Percentiles rank a stretch among this genome's conserved stretches.
Evolutionary conservation across 1,284 basidiomycete species (phyloP).

Genomic region (Marasmius oreades): DNA sequence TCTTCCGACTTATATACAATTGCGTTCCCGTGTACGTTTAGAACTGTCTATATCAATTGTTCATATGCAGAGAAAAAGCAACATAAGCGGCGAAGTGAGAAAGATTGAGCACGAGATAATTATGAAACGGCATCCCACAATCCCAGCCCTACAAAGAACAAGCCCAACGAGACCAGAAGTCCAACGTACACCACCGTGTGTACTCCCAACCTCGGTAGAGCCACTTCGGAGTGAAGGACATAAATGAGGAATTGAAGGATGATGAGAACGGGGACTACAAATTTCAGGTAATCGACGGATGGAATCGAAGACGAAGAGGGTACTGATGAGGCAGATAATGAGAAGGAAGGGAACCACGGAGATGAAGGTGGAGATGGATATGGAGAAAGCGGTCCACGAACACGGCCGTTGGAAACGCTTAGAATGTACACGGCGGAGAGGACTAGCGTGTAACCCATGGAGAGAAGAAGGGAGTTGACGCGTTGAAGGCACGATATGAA

Average conservation of each 20-base stretch:
- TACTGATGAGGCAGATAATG: too few relatives aligned
- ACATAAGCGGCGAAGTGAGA: too few relatives aligned
- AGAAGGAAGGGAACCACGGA: conserved; percentile 9
- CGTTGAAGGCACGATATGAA: conserved; percentile 73
- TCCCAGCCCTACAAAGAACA: conserved; percentile 64
- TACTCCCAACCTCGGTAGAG: conserved; percentile 64
- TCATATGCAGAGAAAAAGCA: too few relatives aligned
- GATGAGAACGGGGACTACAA: conserved; percentile 47
- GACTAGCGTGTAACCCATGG: conserved; percentile 62
- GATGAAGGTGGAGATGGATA: conserved; percentile 7
- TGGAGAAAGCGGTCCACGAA: conserved; percentile 15
- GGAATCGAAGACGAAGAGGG: background rate
- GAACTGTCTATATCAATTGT: too few relatives aligned
- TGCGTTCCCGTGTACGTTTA: too few relatives aligned
- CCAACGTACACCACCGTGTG: conserved; percentile 68
- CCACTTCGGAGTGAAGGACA: conserved; percentile 55
- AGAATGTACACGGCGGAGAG: conserved; percentile 58
- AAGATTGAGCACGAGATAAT: too few relatives aligned
- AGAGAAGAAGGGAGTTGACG: conserved; percentile 64
- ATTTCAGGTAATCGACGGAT: background rate
- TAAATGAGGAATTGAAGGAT: conserved; percentile 48
- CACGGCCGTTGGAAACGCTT: conserved; percentile 27
- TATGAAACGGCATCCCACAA: conserved; percentile 49
- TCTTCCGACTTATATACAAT: too few relatives aligned
- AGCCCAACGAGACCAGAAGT: conserved; percentile 56